These are phyloP conservation scores for Berkeleyomyces basicola DNA, from an alignment of 2,329 filamentous ascomycete species.

Conservation along the genomic window DNA sequence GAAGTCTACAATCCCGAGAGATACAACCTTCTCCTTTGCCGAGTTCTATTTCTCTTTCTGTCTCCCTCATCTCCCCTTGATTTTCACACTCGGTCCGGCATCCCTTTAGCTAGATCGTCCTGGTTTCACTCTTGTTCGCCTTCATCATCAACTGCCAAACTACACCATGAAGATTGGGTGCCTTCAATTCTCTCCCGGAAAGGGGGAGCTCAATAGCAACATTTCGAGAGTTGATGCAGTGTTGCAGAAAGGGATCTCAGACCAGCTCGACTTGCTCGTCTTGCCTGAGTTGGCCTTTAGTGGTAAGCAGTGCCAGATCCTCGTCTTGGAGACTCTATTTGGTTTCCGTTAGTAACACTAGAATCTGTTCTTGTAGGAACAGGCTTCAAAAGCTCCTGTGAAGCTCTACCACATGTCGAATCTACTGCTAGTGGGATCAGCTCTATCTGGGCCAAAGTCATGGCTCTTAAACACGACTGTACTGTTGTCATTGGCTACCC, in stretches of 20 bases:
- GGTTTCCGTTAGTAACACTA: not conserved
- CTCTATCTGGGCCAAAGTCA: constrained; percentile 46
- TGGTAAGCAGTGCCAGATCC: not conserved
- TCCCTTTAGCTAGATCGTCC: not conserved
- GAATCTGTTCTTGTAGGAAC: constrained; percentile 31
- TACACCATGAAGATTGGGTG: constrained; percentile 45
- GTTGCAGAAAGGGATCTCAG: constrained; percentile 30
- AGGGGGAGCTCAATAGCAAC: constrained; percentile 55
- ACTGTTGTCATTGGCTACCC: constrained; percentile 51
- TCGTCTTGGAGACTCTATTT: not conserved
- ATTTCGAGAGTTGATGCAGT: constrained; percentile 49
- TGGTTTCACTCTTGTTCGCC: not conserved
- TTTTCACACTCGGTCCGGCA: not conserved
- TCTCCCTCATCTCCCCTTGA: not conserved
- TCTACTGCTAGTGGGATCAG: constrained; percentile 41
- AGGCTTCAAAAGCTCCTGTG: constrained; percentile 46
- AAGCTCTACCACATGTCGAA: constrained; percentile 48
- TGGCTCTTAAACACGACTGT: constrained; percentile 42
- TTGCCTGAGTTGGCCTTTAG: constrained; percentile 51
- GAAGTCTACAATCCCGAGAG: not conserved
- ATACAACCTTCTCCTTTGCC: not conserved
- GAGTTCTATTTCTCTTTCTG: not conserved
- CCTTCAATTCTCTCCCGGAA: constrained; percentile 53
- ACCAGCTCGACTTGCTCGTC: constrained; percentile 44
- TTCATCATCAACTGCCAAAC: not conserved